A percentile compares a stretch with the other conserved stretches of the same genome.
These are phyloP conservation scores for Parathielavia hyrcaniae DNA, from an alignment of 495 filamentous ascomycete genomes.

Conservation along the genomic window DNA sequence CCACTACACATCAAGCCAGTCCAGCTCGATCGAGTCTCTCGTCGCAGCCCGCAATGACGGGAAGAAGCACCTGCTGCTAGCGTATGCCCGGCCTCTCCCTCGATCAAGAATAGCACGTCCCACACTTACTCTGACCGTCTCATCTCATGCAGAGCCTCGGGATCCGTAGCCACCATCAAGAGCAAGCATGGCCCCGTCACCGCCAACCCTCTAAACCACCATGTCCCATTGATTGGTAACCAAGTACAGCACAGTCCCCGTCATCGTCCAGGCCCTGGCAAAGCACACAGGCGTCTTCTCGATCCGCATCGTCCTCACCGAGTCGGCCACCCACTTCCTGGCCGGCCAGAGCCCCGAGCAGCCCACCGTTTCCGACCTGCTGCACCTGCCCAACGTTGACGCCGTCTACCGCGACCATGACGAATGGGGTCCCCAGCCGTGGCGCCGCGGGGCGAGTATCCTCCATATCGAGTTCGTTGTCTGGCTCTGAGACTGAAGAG, in stretches of 20 bases:
- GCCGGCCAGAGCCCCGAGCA: conserved; percentile 62
- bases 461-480: conserved; percentile 77
- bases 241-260: conserved; percentile 45
- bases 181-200: conserved; percentile 11
- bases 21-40: conserved; percentile 32
- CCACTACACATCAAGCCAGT: conserved; percentile 26
- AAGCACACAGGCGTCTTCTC: conserved; percentile 52
- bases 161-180: conserved; percentile 82
- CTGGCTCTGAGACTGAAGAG: conserved; percentile 15
- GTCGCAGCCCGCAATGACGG: conserved; percentile 45
- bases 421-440: conserved; percentile 67
- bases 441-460: conserved; percentile 61
- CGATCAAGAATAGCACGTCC: conserved; percentile 17
- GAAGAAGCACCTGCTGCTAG: conserved; percentile 73
- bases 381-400: conserved; percentile 53
- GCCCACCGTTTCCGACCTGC: conserved; percentile 51
- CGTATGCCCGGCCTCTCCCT: conserved; percentile 40
- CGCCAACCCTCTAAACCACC: not conserved
- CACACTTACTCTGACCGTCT: conserved; percentile 35
- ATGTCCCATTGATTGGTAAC: not conserved
- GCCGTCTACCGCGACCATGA: conserved; percentile 69
- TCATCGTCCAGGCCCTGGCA: conserved; percentile 57
- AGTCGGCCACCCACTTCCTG: conserved; percentile 65
- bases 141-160: conserved; percentile 26
- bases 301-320: conserved; percentile 72